Evolutionary conservation across 768 basidiomycete genomes (phyloP).

Genomic region (Hericium erinaceus): DNA sequence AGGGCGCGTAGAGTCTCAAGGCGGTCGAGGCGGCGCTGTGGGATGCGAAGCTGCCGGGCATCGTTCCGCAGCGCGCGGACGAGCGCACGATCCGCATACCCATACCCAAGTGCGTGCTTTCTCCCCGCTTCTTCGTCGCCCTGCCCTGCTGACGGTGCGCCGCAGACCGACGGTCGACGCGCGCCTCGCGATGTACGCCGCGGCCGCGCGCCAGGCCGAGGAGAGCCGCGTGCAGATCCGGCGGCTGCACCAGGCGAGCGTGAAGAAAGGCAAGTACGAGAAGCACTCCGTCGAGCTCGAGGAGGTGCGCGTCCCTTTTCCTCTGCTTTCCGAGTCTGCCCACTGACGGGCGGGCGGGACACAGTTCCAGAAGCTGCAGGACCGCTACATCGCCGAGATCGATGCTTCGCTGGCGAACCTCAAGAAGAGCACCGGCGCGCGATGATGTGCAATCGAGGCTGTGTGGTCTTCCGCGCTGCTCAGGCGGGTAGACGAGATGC

Average conservation of each 20-base stretch:
- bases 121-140: background rate
- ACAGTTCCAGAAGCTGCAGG: conserved; percentile 69
- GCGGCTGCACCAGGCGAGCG: conserved; percentile 52
- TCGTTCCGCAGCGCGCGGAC: conserved; percentile 66
- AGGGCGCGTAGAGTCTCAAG: conserved; percentile 57
- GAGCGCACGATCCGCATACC: conserved; percentile 67
- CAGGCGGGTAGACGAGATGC: no score
- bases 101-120: conserved; percentile 55
- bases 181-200: conserved; percentile 42
- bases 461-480: no score
- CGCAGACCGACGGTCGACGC: conserved; percentile 71
- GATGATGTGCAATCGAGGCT: background rate
- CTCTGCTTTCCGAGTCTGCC: background rate
- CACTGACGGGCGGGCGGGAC: background rate
- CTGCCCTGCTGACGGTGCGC: background rate
- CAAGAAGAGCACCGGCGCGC: conserved; percentile 43
- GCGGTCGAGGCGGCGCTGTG: conserved; percentile 68
- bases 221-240: conserved; percentile 70
- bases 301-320: conserved; percentile 37
- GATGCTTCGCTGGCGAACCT: conserved; percentile 56
- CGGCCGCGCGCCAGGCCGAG: conserved; percentile 59
- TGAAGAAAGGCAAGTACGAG: conserved; percentile 61
- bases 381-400: conserved; percentile 52
- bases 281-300: conserved; percentile 65
- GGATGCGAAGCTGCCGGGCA: conserved; percentile 61